These are phyloP conservation scores for Podaxis sp. DNA, from an alignment of 768 basidiomycete genomes.

Conservation along the genomic window DNA sequence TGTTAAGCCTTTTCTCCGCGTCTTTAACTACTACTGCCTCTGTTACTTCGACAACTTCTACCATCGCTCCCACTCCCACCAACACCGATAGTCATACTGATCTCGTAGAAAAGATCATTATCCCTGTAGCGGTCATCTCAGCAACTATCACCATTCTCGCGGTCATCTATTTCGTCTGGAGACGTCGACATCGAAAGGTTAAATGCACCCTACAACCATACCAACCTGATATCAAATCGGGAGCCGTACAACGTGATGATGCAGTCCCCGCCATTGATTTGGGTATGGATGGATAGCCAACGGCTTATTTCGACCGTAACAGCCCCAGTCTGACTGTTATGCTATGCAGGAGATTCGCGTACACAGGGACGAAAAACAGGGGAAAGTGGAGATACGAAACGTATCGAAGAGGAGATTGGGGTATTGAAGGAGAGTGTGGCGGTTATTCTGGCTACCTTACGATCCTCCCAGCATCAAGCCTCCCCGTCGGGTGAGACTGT, in stretches of 20 bases:
- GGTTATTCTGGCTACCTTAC: background rate
- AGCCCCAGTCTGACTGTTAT: background rate
- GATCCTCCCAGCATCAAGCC: background rate
- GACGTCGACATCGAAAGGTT: background rate
- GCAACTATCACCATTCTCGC: background rate
- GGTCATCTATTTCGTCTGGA: background rate
- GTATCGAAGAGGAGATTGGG: background rate
- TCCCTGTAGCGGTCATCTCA: background rate
- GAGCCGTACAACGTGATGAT: background rate
- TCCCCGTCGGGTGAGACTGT: background rate
- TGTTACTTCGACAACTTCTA: background rate
- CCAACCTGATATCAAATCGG: background rate
- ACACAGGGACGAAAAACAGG: background rate
- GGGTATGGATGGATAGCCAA: background rate
- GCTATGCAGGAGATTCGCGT: background rate
- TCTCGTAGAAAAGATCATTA: background rate
- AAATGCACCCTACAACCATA: background rate
- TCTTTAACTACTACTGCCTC: background rate
- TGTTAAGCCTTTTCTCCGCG: background rate
- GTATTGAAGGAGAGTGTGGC: background rate
- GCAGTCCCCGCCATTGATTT: background rate
- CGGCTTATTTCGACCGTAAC: background rate
- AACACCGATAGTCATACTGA: background rate
- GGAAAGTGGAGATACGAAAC: background rate
- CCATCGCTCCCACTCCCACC: background rate